A percentile compares a stretch with the other conserved stretches of the same genome.
Conservation (phyloP, 208 protist genomes). For the Leishmania martiniquensis region DNA sequence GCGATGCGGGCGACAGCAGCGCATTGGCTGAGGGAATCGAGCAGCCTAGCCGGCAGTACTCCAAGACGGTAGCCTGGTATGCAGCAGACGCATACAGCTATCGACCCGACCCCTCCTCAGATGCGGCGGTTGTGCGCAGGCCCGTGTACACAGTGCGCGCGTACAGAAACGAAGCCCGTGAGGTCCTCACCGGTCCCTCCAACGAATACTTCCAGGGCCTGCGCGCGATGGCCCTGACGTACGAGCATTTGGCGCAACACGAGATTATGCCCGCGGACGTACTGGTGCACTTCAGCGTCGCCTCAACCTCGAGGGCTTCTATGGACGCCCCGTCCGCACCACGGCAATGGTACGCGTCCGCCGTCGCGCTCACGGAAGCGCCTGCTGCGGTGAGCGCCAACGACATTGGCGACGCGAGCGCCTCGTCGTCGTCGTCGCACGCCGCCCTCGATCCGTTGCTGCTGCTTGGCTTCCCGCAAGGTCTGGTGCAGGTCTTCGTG, state of each 20-base stretch:
- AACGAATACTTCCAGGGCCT: conserved; percentile 84
- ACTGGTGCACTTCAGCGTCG: conserved; percentile 61
- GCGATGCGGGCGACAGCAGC: neutral
- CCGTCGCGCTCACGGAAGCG: conserved; percentile 53
- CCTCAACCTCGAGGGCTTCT: neutral
- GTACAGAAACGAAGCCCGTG: conserved; percentile 77
- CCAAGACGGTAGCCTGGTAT: conserved; percentile 9
- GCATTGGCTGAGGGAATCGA: neutral
- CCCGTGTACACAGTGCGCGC: conserved; percentile 78
- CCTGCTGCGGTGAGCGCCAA: conserved; percentile 2
- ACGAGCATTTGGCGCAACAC: conserved; percentile 72
- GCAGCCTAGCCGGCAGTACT: neutral
- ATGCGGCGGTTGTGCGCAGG: conserved; percentile 54
- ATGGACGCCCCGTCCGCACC: neutral
- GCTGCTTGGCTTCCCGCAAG: conserved; percentile 77
- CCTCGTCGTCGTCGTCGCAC: conserved; percentile 6
- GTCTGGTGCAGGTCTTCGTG: conserved; percentile 70
- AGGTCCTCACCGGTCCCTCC: conserved; percentile 78
- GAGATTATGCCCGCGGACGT: conserved; percentile 55
- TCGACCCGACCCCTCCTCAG: conserved; percentile 10
- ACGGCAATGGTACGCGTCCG: conserved; percentile 64
- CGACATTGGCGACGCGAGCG: neutral
- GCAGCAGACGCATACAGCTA: conserved; percentile 20
- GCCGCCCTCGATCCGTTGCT: conserved; percentile 39
- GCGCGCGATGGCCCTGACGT: conserved; percentile 77